phyloP scores from a whole-genome alignment of 1,284 basidiomycete species.

The Volvariella surrecta region DNA sequence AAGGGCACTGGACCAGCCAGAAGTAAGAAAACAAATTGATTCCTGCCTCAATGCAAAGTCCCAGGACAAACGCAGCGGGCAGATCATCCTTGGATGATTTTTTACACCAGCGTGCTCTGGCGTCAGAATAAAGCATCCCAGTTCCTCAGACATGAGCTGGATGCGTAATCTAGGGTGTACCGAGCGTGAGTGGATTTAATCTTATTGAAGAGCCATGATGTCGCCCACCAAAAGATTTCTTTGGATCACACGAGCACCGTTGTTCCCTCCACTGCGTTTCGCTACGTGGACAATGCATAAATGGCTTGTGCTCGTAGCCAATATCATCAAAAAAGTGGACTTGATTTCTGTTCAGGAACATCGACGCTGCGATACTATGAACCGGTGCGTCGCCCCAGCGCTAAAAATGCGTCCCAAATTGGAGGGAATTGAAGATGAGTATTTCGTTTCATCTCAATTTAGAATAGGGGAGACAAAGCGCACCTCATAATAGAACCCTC shows the following conservation, averaged over 20 bases:
- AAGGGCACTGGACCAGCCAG: not conserved
- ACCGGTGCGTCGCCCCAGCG: conserved; percentile 81
- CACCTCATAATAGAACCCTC: conserved; percentile 80
- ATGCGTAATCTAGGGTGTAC: conserved; percentile 31
- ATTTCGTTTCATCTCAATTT: no score
- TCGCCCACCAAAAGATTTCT: conserved; percentile 38
- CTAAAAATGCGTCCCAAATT: no score
- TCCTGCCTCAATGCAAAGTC: no score
- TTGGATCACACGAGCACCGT: conserved; percentile 33
- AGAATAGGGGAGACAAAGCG: no score
- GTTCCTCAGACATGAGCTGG: conserved; percentile 40
- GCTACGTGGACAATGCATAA: conserved; percentile 40
- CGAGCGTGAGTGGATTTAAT: not conserved
- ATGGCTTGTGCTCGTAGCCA: conserved; percentile 42
- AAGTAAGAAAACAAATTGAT: no score
- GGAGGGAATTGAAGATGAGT: no score
- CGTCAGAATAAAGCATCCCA: no score
- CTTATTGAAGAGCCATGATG: no score
- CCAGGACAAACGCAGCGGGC: no score
- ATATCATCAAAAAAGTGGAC: conserved; percentile 66
- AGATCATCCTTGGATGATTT: no score
- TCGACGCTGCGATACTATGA: conserved; percentile 63
- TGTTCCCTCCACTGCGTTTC: conserved; percentile 30
- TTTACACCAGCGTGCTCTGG: no score
- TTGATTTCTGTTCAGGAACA: conserved; percentile 54